Evolutionary conservation across 345 rosid species (phyloP).

Genomic region (Dimocarpus longan): DNA sequence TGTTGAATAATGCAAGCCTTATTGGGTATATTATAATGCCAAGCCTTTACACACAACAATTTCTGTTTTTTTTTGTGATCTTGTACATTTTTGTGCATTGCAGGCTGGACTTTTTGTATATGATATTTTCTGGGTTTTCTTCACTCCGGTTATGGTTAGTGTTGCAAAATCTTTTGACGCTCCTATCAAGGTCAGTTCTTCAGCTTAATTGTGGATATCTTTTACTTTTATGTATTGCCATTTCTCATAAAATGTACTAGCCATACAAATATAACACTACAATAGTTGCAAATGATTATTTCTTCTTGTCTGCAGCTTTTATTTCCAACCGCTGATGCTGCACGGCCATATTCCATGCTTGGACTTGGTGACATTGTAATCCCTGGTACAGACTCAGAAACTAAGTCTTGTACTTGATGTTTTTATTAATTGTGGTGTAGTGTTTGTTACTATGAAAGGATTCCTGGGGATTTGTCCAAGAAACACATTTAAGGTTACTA

Average conservation of each 20-base stretch:
- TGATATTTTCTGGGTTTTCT: slow-evolving; percentile 99
- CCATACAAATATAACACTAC: background rate
- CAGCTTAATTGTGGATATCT: background rate
- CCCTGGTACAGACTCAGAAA: slow-evolving; percentile 61
- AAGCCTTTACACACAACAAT: background rate
- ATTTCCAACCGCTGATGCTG: slow-evolving; percentile 80
- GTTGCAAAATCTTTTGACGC: slow-evolving; percentile 99
- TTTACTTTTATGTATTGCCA: background rate
- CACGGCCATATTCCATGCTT: slow-evolving; percentile 95
- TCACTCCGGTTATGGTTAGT: slow-evolving; percentile 99
- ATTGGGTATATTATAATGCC: background rate
- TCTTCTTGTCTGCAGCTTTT: slow-evolving; percentile 59
- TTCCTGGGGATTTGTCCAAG: background rate
- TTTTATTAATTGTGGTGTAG: background rate
- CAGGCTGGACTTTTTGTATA: slow-evolving; percentile 97
- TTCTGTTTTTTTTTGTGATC: background rate
- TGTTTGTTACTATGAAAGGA: background rate
- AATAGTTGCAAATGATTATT: background rate
- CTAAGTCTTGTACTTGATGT: slow-evolving; percentile 7
- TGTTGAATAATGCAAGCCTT: background rate
- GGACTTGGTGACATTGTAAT: slow-evolving; percentile 99
- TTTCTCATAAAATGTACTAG: background rate
- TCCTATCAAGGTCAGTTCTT: slow-evolving; percentile 88
- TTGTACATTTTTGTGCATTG: slow-evolving; percentile 16
- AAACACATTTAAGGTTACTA: background rate